These are phyloP conservation scores for Wickerhamiella lipophila DNA, from an alignment of 805 yeast genomes.

Conservation along the genomic window DNA sequence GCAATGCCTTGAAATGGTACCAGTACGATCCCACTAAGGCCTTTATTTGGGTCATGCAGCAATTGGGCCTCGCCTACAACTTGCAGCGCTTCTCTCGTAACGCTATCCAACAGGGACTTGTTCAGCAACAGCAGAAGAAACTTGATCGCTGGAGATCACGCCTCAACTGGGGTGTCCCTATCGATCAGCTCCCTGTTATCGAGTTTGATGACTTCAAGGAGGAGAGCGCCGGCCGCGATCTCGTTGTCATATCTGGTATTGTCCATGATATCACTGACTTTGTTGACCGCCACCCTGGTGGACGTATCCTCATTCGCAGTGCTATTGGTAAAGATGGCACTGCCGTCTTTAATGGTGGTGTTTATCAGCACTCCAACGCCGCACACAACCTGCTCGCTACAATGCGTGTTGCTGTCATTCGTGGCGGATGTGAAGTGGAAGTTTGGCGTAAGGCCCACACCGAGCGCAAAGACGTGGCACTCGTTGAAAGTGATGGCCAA, in stretches of 20 bases:
- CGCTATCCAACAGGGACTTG: constrained; percentile 54
- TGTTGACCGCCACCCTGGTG: constrained; percentile 90
- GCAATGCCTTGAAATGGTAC: constrained; percentile 59
- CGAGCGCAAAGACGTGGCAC: constrained; percentile 51
- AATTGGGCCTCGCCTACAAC: constrained; percentile 47
- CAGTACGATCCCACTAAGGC: constrained; percentile 83
- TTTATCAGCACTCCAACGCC: constrained; percentile 83
- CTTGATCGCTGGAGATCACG: constrained; percentile 64
- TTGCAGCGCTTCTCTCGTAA: constrained; percentile 45
- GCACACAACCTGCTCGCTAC: constrained; percentile 84
- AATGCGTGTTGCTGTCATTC: constrained; percentile 80
- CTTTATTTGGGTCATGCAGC: constrained; percentile 41
- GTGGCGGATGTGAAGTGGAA: constrained; percentile 68
- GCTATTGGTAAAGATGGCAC: constrained; percentile 92
- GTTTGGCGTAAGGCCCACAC: constrained; percentile 66
- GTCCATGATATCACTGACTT: constrained; percentile 90
- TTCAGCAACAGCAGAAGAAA: constrained; percentile 72
- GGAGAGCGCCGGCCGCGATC: constrained; percentile 41
- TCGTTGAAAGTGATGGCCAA: constrained; percentile 44
- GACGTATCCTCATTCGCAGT: constrained; percentile 59
- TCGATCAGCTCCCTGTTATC: constrained; percentile 66
- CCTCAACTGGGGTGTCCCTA: constrained; percentile 89
- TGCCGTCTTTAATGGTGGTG: constrained; percentile 89
- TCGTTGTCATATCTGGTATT: constrained; percentile 77
- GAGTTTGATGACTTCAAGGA: constrained; percentile 42